phyloP scores from a whole-genome alignment of 257 asterid species.

The Orobanche coerulescens region DNA sequence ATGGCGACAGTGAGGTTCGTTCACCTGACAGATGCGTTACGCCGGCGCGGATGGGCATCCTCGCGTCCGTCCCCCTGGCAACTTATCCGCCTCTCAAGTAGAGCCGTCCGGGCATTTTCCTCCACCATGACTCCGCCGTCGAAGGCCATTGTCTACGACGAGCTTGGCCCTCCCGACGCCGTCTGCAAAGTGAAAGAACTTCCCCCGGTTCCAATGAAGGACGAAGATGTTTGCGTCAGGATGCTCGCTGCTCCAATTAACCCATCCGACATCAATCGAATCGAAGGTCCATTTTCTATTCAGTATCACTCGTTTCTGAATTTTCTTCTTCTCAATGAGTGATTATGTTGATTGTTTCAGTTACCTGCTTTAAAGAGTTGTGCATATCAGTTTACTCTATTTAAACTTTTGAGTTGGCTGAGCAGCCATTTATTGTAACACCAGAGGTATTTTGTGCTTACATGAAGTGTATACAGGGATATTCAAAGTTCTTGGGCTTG shows the following conservation, averaged over 20 bases:
- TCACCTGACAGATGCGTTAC: slow-evolving; percentile 29
- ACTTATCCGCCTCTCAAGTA: slow-evolving; percentile 16
- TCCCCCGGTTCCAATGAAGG: slow-evolving; percentile 67
- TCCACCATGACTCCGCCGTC: slow-evolving; percentile 74
- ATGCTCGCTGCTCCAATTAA: slow-evolving; percentile 96
- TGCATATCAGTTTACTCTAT: not conserved
- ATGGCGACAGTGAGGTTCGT: slow-evolving; percentile 43
- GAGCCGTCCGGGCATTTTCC: slow-evolving; percentile 43
- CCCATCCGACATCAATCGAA: slow-evolving; percentile 92
- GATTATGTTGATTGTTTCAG: not conserved
- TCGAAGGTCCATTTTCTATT: slow-evolving; percentile 45
- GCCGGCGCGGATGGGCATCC: slow-evolving; percentile 23
- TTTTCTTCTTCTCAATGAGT: not conserved
- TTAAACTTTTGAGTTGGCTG: not conserved
- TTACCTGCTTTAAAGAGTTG: not conserved
- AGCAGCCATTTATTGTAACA: not conserved
- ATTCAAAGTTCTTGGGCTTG: not conserved
- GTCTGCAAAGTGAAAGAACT: slow-evolving; percentile 63
- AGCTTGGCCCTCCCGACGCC: slow-evolving; percentile 81
- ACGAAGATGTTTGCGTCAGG: slow-evolving; percentile 79
- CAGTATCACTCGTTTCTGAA: not conserved
- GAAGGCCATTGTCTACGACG: slow-evolving; percentile 73
- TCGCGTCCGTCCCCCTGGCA: slow-evolving; percentile 19
- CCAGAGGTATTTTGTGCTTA: slow-evolving; percentile 6
- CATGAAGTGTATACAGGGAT: not conserved